Evolutionary conservation across 2,329 filamentous ascomycete species (phyloP), one percentile per base, ranked within the genome.

Genomic region (Verticillium tricorpus): DNA sequence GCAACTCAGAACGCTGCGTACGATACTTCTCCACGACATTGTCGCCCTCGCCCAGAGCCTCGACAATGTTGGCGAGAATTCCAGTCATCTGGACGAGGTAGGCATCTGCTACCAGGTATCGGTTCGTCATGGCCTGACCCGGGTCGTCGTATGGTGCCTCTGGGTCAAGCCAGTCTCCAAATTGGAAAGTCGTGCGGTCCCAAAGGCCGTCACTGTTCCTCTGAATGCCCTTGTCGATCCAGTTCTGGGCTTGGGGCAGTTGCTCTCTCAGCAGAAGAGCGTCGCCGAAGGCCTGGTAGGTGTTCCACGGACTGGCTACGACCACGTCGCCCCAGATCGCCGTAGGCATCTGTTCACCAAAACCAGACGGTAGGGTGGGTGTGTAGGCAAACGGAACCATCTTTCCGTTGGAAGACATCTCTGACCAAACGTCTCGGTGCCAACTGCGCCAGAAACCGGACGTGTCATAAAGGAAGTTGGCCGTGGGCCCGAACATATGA

Each of bases 381-480:
- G 75, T 67, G 37, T 58, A 58, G 9, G 72, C 69, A 17, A 70
- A 67, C 5, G 73, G 69, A 1, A 72, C 66, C 72, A 59, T 66
- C 2, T 57, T 62, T 5, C 54, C 63, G 31, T 63, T 66, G 1
- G 60, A 61, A 22, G 71, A 67, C 67, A 70, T 69, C 63, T 76
- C 73, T 0, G 69, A 72, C 60, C 70, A 72, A 1, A 84, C 66
- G 61, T 85, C 83, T 59, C 76, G 72, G 25, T 81, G 73, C 84
- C 81, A 88, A 59, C 68, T 74, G 25, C 72, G 67, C 62, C 82
- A 79, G 63, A 87, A 80, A 0, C 80, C 82, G 0, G 76, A 70
- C 1, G 80, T 79, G 65, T 85, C 74, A 69, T 82, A 87, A 0
- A 88, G 72, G 64, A 81, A 86, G 58, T 77, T 81, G 0, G 82